phyloP scores from a whole-genome alignment of 106 monocot genomes.

The Posidonia australis region DNA sequence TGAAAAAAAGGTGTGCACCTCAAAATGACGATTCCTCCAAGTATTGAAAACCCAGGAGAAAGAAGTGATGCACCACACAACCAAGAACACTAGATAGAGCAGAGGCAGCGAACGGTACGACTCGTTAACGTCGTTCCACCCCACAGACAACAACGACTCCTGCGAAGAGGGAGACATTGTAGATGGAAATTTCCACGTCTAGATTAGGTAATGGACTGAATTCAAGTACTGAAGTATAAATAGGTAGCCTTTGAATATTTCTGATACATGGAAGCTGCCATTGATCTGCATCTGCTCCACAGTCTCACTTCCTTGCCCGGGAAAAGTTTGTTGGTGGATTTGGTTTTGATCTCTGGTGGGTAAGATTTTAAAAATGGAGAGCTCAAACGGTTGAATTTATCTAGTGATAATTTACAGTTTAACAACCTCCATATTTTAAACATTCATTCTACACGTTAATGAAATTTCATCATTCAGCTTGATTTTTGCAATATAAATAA shows the following conservation, averaged over 20 bases:
- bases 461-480: too few relatives aligned
- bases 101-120: constrained; percentile 50
- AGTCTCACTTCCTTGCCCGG: background rate
- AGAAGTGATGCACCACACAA: constrained; percentile 48
- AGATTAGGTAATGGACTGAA: background rate
- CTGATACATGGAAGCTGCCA: too few relatives aligned
- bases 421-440: too few relatives aligned
- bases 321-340: background rate
- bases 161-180: background rate
- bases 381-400: too few relatives aligned
- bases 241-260: background rate
- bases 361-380: too few relatives aligned
- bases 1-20: constrained; percentile 27
- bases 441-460: too few relatives aligned
- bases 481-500: too few relatives aligned
- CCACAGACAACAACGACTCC: background rate
- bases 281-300: constrained; percentile 6
- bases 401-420: too few relatives aligned
- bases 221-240: background rate
- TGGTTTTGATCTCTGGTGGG: background rate
- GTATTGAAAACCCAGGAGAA: constrained; percentile 55
- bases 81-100: constrained; percentile 51
- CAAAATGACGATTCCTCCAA: constrained; percentile 55
- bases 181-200: background rate
- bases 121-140: constrained; percentile 21